A percentile compares a stretch with the other conserved stretches of the same genome.
These are phyloP conservation scores for Fusarium camptoceras DNA, from an alignment of 2,329 filamentous ascomycete genomes.

Conservation along the genomic window DNA sequence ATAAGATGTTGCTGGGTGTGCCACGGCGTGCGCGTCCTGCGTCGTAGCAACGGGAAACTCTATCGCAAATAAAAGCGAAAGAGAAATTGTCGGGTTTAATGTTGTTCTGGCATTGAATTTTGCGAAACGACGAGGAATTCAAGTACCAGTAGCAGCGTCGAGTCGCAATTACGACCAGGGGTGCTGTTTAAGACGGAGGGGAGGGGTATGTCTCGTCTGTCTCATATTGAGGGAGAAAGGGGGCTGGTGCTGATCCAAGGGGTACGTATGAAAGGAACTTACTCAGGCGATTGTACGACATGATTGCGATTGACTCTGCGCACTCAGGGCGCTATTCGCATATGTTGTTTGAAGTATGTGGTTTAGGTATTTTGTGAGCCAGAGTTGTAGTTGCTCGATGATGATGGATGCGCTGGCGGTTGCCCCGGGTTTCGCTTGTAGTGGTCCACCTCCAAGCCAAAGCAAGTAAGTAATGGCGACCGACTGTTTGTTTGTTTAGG, in stretches of 20 bases:
- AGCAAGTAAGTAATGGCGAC: constrained; percentile 10
- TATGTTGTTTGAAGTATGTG: constrained; percentile 6
- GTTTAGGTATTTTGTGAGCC: constrained; percentile 11
- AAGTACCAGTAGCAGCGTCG: constrained; percentile 1
- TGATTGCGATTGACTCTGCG: constrained; percentile 54
- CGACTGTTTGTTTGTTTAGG: constrained; percentile 10
- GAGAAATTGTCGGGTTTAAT: background rate
- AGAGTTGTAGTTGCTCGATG: constrained; percentile 15
- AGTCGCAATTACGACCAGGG: constrained; percentile 37
- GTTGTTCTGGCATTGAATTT: background rate
- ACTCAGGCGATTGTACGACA: constrained; percentile 82
- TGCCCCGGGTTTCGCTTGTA: constrained; percentile 42
- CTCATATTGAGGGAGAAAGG: constrained; percentile 37
- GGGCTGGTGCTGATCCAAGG: constrained; percentile 34
- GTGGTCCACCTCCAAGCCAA: constrained; percentile 1
- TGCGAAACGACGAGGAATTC: constrained; percentile 3
- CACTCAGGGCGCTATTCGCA: constrained; percentile 39
- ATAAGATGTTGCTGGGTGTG: constrained; percentile 18
- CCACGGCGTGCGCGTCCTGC: constrained; percentile 30
- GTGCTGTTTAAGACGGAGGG: constrained; percentile 37
- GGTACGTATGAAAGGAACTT: constrained; percentile 54
- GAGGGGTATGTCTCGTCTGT: constrained; percentile 42
- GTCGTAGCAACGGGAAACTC: constrained; percentile 21
- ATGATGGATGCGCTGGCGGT: constrained; percentile 32
- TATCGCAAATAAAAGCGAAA: constrained; percentile 1